Percentiles rank a stretch among this genome's conserved stretches.
Conservation (phyloP, 768 basidiomycete species). For the Coprinopsis strossmayeri region DNA sequence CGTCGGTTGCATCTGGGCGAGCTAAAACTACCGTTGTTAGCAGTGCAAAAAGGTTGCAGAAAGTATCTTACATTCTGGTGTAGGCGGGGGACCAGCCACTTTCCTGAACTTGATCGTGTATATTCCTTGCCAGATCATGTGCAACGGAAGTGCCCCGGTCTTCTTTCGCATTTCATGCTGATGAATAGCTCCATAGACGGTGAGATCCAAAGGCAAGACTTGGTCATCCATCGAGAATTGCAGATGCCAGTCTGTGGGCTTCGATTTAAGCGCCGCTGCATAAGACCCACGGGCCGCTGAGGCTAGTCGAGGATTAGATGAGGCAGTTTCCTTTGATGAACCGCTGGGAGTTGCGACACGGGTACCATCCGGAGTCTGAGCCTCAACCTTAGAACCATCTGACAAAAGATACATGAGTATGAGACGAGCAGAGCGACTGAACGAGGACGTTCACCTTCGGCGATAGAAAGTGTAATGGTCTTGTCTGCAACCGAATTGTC, state of each 20-base stretch:
- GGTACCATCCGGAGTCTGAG: constrained; percentile 95
- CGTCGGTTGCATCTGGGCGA: constrained; percentile 30
- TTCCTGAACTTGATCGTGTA: constrained; percentile 94
- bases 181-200: constrained; percentile 95
- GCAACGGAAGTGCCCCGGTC: constrained; percentile 52
- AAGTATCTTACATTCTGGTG: constrained; percentile 48
- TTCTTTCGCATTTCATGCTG: constrained; percentile 83
- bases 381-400: constrained; percentile 94
- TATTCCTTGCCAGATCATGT: constrained; percentile 82
- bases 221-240: constrained; percentile 94
- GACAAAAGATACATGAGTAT: neutral
- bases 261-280: constrained; percentile 88
- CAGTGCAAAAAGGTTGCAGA: neutral
- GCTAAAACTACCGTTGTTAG: neutral
- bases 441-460: constrained; percentile 50
- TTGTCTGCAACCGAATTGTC: constrained; percentile 69
- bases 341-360: constrained; percentile 84
- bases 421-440: neutral
- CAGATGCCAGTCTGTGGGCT: constrained; percentile 94
- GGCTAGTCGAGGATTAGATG: constrained; percentile 18
- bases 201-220: constrained; percentile 75
- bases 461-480: constrained; percentile 79
- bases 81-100: constrained; percentile 72
- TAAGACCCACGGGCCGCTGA: constrained; percentile 60
- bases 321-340: constrained; percentile 31